These are phyloP conservation scores for Mrakia frigida DNA, from an alignment of 768 basidiomycete genomes.

Conservation along the genomic window DNA sequence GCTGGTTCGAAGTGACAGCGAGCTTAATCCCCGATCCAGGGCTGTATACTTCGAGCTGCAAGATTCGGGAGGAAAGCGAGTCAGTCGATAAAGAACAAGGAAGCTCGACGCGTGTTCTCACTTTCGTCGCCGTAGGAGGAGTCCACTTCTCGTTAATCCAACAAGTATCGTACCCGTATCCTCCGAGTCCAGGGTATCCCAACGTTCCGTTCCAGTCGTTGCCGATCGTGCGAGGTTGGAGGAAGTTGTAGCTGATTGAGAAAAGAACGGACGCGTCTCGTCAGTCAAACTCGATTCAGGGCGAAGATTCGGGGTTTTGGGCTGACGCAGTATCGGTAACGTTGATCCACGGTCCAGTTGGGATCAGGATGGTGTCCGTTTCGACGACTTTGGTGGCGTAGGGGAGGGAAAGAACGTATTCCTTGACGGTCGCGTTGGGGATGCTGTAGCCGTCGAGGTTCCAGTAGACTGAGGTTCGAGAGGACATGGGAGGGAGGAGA, in stretches of 20 bases:
- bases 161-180: constrained; percentile 21
- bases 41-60: background rate
- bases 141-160: constrained; percentile 18
- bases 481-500: too few relatives aligned
- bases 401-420: constrained; percentile 34
- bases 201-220: constrained; percentile 17
- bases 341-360: constrained; percentile 36
- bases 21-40: constrained; percentile 22
- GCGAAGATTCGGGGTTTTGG: background rate
- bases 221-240: constrained; percentile 12
- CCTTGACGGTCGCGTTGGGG: constrained; percentile 2
- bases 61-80: background rate
- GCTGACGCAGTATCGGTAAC: constrained; percentile 23
- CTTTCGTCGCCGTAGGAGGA: constrained; percentile 5
- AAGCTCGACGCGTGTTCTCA: background rate
- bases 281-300: background rate
- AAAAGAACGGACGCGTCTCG: background rate
- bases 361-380: constrained; percentile 37
- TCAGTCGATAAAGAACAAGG: background rate
- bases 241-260: constrained; percentile 14
- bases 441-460: constrained; percentile 35
- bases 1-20: background rate
- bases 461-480: constrained; percentile 39
- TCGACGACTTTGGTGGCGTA: constrained; percentile 35
- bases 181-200: constrained; percentile 11